Conservation (phyloP, 2,329 filamentous ascomycete species). For the Fusarium musae region DNA sequence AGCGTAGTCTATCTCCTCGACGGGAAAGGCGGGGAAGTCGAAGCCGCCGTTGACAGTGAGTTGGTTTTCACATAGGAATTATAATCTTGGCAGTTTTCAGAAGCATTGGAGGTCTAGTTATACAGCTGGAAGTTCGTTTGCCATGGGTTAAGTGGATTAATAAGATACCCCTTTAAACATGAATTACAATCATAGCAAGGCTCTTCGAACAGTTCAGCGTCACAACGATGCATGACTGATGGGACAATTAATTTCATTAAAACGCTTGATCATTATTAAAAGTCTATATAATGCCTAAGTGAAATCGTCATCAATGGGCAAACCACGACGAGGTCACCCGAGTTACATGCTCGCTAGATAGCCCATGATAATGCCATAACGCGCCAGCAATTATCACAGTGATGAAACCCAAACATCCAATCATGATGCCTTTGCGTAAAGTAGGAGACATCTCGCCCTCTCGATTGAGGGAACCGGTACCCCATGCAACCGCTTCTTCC, state of each 20-base stretch:
- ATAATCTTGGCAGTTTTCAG: neutral
- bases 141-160: neutral
- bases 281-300: slow-evolving; percentile 34
- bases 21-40: slow-evolving; percentile 52
- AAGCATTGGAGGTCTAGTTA: neutral
- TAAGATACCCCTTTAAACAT: slow-evolving; percentile 33
- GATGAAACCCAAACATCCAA: slow-evolving; percentile 41
- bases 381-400: slow-evolving; percentile 44
- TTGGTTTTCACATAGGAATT: neutral
- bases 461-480: slow-evolving; percentile 34
- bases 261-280: slow-evolving; percentile 34
- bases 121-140: neutral
- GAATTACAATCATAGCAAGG: neutral
- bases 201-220: neutral
- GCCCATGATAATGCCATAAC: slow-evolving; percentile 40
- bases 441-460: slow-evolving; percentile 36
- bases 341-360: slow-evolving; percentile 28
- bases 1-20: slow-evolving; percentile 49
- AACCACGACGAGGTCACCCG: slow-evolving; percentile 38
- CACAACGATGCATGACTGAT: too few species aligned
- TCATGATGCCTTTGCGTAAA: slow-evolving; percentile 37
- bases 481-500: slow-evolving; percentile 40
- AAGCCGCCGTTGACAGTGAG: slow-evolving; percentile 55
- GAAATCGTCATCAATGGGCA: slow-evolving; percentile 30
- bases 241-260: neutral